Evolutionary conservation across 2,329 filamentous ascomycete genomes (phyloP).

Genomic region (Colletotrichum coccodes): DNA sequence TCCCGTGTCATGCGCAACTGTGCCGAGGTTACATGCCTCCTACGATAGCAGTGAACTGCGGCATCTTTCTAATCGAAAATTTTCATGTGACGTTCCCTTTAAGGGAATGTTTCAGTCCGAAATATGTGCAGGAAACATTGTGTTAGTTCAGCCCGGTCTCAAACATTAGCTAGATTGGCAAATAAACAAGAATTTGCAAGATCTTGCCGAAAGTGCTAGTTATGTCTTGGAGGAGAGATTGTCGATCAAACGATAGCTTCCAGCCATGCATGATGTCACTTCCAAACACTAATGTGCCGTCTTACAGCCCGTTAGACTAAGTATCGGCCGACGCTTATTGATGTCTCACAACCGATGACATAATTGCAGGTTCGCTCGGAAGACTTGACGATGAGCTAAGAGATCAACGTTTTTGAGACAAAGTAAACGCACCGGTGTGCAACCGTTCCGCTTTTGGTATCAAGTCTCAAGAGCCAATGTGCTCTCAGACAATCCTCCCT

Average conservation of each 20-base stretch:
- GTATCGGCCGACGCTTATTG: not conserved
- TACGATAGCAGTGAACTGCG: too few relatives aligned
- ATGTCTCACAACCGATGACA: not conserved
- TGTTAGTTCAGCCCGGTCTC: not conserved
- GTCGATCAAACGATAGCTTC: not conserved
- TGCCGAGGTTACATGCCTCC: not conserved
- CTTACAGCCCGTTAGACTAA: not conserved
- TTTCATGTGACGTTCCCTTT: not conserved
- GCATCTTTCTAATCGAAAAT: not conserved
- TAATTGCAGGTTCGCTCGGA: too few relatives aligned
- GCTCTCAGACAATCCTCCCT: not conserved
- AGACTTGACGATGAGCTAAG: not conserved
- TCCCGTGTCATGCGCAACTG: too few relatives aligned
- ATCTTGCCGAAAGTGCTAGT: too few relatives aligned
- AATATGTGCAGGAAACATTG: not conserved
- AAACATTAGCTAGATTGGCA: not conserved
- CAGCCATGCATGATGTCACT: not conserved
- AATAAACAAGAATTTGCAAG: not conserved
- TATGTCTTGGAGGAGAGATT: not conserved
- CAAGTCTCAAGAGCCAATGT: constrained; percentile 6
- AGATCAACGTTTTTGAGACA: not conserved
- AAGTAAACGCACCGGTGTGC: not conserved
- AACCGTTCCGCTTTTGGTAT: not conserved
- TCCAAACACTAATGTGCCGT: not conserved
- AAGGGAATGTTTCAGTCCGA: too few relatives aligned